Percentiles rank a stretch among this genome's conserved stretches.
phyloP scores from a whole-genome alignment of 2,329 filamentous ascomycete species.

The Metarhizium anisopliae region DNA sequence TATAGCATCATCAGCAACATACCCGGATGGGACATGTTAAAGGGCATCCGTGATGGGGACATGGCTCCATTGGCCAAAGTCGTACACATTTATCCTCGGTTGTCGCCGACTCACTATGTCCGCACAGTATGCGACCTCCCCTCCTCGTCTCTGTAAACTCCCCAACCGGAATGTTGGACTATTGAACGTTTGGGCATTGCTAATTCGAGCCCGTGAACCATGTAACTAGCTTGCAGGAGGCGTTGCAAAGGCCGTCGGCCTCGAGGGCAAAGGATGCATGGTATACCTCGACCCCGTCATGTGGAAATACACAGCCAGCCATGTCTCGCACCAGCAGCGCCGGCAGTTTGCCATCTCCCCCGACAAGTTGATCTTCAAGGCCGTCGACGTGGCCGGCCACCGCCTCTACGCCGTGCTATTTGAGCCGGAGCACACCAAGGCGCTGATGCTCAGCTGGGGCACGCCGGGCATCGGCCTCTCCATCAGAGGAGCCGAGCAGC shows the following conservation, averaged over 20 bases:
- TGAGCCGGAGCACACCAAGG: conserved; percentile 24
- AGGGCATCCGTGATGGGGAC: conserved; percentile 33
- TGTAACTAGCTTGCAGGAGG: conserved; percentile 32
- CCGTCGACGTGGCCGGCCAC: conserved; percentile 33
- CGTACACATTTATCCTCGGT: conserved; percentile 37
- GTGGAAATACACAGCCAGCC: conserved; percentile 19
- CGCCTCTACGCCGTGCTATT: conserved; percentile 36
- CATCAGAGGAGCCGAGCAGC: conserved; percentile 33
- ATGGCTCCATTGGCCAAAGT: conserved; percentile 22
- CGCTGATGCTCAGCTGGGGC: conserved; percentile 34
- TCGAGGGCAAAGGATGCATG: conserved; percentile 17
- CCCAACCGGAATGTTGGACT: neutral
- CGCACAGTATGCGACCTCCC: conserved; percentile 19
- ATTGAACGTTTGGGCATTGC: neutral
- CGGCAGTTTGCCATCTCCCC: conserved; percentile 24
- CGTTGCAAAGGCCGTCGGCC: conserved; percentile 23
- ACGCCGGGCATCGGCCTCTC: conserved; percentile 37
- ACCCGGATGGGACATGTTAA: conserved; percentile 32
- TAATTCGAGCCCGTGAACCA: neutral
- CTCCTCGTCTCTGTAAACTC: neutral
- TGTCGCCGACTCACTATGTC: conserved; percentile 29
- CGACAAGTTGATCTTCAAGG: conserved; percentile 26
- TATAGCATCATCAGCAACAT: conserved; percentile 38
- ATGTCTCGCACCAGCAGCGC: conserved; percentile 26
- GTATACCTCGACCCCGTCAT: conserved; percentile 23